phyloP scores from a whole-genome alignment of 2,329 filamentous ascomycete genomes.

The Diaporthe nobilis region DNA sequence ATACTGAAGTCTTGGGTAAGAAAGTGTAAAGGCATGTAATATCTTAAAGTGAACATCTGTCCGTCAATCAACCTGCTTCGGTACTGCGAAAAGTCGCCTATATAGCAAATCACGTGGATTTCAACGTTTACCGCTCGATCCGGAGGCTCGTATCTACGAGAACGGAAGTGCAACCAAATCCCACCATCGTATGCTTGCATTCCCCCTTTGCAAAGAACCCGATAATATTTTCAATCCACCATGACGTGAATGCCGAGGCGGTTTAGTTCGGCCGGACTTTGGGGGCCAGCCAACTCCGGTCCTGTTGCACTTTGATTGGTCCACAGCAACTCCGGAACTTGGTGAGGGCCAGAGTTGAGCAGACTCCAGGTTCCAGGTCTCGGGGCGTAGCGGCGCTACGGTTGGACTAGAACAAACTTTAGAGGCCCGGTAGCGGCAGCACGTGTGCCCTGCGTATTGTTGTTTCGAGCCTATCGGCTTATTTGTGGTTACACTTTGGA shows the following conservation, averaged over 20 bases:
- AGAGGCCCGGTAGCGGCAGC: background rate
- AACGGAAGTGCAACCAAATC: background rate
- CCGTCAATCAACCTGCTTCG: background rate
- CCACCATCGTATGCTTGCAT: background rate
- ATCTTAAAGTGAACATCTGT: background rate
- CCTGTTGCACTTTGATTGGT: background rate
- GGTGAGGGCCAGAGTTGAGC: background rate
- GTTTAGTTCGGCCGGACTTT: background rate
- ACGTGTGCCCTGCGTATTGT: background rate
- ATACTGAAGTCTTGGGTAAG: background rate
- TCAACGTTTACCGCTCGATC: background rate
- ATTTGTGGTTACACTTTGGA: background rate
- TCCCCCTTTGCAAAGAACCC: background rate
- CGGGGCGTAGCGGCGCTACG: background rate
- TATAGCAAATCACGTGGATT: background rate
- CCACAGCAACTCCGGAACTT: background rate
- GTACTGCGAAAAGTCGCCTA: background rate
- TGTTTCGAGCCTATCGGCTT: background rate
- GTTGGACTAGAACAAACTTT: background rate
- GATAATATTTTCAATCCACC: background rate
- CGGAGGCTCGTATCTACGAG: slow-evolving; percentile 3
- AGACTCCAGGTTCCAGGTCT: background rate
- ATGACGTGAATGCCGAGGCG: background rate
- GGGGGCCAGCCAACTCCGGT: background rate
- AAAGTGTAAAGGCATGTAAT: background rate